Percentiles rank a stretch among this genome's conserved stretches.
These are phyloP conservation scores for Lactarius hatsudake DNA, from an alignment of 768 basidiomycete genomes.

Conservation along the genomic window DNA sequence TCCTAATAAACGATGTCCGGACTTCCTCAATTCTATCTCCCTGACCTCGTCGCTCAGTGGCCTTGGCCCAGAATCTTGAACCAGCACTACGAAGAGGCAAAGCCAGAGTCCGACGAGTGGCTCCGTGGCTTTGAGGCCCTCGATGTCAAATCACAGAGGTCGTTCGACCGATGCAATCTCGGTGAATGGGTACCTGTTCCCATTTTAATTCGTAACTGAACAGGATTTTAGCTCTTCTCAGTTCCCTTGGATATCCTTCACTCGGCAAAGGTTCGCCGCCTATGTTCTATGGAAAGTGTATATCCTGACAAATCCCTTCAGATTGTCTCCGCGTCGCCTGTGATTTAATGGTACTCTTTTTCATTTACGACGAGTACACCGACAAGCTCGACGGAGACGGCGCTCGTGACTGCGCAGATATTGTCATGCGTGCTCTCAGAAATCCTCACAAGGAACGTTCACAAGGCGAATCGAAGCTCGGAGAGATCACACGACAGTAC, in stretches of 20 bases:
- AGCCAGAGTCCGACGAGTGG: conserved; percentile 40
- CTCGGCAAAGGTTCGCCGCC: conserved; percentile 32
- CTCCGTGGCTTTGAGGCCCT: conserved; percentile 39
- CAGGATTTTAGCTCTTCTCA: conserved; percentile 35
- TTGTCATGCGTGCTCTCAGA: conserved; percentile 42
- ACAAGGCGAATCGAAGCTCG: conserved; percentile 37
- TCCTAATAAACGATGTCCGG: background rate
- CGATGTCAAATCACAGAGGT: conserved; percentile 34
- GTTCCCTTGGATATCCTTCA: conserved; percentile 38
- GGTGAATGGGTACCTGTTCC: background rate
- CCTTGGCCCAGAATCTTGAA: conserved; percentile 44
- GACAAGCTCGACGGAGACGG: conserved; percentile 38
- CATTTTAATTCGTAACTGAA: background rate
- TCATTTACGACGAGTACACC: conserved; percentile 49
- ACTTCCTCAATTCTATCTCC: conserved; percentile 29
- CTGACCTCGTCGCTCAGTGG: conserved; percentile 41
- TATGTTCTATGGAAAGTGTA: background rate
- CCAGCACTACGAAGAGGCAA: conserved; percentile 36
- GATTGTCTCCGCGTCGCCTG: conserved; percentile 37
- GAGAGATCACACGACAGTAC: conserved; percentile 42
- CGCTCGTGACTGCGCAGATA: conserved; percentile 35
- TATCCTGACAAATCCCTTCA: background rate
- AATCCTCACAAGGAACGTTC: conserved; percentile 37
- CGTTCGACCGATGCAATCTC: conserved; percentile 43
- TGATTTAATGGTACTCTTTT: conserved; percentile 51